These are phyloP conservation scores for Tylopilus vinaceipallidus DNA, from an alignment of 768 basidiomycete species.

Conservation along the genomic window DNA sequence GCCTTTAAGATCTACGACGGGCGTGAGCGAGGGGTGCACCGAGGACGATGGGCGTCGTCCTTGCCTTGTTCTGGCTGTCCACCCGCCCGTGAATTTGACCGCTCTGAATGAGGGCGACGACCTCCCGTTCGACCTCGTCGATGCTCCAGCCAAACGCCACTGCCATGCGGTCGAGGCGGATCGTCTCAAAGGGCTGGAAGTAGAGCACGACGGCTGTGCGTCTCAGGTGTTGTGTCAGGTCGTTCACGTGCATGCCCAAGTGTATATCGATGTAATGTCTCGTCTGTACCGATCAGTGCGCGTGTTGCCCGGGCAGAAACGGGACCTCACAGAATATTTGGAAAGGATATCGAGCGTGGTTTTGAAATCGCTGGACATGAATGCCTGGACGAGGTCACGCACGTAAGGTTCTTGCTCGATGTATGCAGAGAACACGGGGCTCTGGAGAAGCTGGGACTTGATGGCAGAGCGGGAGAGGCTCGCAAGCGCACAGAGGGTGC, in stretches of 20 bases:
- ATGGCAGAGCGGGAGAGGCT: constrained; percentile 69
- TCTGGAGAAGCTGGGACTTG: constrained; percentile 65
- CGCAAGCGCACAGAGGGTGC: constrained; percentile 80
- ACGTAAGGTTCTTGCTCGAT: constrained; percentile 87
- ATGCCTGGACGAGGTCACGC: constrained; percentile 82
- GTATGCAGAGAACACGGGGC: constrained; percentile 67
- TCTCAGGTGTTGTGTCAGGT: constrained; percentile 66
- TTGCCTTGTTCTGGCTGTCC: constrained; percentile 86
- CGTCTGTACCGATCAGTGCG: constrained; percentile 44
- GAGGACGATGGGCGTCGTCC: background rate
- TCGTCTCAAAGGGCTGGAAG: constrained; percentile 86
- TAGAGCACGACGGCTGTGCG: constrained; percentile 82
- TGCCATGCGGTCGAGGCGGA: constrained; percentile 82
- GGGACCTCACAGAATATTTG: constrained; percentile 58
- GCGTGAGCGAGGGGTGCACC: background rate
- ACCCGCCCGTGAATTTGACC: constrained; percentile 81
- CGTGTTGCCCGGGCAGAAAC: background rate
- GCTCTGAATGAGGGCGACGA: constrained; percentile 74
- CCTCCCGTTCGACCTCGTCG: constrained; percentile 66
- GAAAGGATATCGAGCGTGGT: constrained; percentile 72
- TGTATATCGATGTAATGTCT: constrained; percentile 79
- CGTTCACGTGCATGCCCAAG: constrained; percentile 62
- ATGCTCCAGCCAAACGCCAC: constrained; percentile 80
- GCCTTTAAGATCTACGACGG: constrained; percentile 74
- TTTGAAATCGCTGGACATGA: constrained; percentile 86